Conservation (phyloP, 768 basidiomycete species). For the Coprinopsis marcescibilis region DNA sequence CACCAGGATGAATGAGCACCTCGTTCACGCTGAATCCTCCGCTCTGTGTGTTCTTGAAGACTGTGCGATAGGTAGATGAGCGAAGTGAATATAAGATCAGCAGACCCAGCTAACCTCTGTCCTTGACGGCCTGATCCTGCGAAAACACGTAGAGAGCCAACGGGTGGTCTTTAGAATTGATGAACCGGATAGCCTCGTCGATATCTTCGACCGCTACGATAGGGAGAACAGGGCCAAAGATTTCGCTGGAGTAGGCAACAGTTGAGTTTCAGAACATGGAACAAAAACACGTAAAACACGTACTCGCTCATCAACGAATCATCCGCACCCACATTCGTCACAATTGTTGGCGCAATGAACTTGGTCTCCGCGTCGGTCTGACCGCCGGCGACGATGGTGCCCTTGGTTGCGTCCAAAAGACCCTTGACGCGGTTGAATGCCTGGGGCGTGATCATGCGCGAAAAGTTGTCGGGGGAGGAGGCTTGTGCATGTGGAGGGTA, state of each 20-base stretch:
- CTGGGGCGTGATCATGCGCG: slow-evolving; percentile 45
- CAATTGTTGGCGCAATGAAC: slow-evolving; percentile 70
- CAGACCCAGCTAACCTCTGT: slow-evolving; percentile 31
- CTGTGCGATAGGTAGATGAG: not conserved
- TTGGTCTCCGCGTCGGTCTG: slow-evolving; percentile 47
- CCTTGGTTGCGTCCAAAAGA: slow-evolving; percentile 61
- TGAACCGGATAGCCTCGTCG: slow-evolving; percentile 66
- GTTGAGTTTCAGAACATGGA: not conserved
- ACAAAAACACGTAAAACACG: slow-evolving; percentile 19
- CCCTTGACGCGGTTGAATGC: slow-evolving; percentile 51
- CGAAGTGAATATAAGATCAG: not conserved
- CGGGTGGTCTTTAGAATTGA: slow-evolving; percentile 65
- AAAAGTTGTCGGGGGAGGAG: slow-evolving; percentile 32
- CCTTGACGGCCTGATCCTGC: slow-evolving; percentile 48
- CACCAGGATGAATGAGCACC: slow-evolving; percentile 49
- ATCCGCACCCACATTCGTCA: slow-evolving; percentile 51
- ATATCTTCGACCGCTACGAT: slow-evolving; percentile 65
- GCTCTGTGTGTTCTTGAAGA: slow-evolving; percentile 65
- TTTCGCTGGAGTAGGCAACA: slow-evolving; percentile 45
- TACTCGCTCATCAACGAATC: slow-evolving; percentile 79
- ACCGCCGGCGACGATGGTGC: slow-evolving; percentile 62
- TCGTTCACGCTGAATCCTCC: slow-evolving; percentile 73
- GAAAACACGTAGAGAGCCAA: slow-evolving; percentile 77
- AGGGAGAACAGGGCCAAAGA: slow-evolving; percentile 80
- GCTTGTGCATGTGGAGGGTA: slow-evolving; percentile 45